Base-by-base conservation (phyloP, 2,329 filamentous ascomycete genomes). In the Lachnellula willkommii region DNA sequence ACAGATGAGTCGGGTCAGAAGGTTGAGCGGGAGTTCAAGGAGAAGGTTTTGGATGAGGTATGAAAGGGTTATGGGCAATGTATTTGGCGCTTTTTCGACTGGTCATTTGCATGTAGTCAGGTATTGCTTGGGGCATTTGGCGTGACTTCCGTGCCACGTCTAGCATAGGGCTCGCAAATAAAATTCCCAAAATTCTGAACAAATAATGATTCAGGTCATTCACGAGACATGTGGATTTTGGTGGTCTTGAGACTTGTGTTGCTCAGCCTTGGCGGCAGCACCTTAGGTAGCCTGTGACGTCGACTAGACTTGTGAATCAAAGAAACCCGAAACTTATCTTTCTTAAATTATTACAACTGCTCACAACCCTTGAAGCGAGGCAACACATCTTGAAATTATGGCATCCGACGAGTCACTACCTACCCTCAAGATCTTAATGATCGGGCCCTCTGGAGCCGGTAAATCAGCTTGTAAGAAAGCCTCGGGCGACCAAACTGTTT, bases 1-100 rank as follows among this genome's bases (percentile, higher is more conserved):
- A 92, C 90, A 70, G 92, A 97, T 75, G 94, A 99, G 79, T 85
- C 91, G 75, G 94, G 94, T 71, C 90, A 96, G 80, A 97, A 96
- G 90, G 90, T 95, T 68, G 94, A 97, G 85, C 83, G 91, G 74
- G 93, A 99, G 80, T 99, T 97, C 89, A 96, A 96, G 89, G 93
- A 99, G 87, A 84, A 83, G 72, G 90, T 96, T 72, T 84, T 96
- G 70, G 90, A 95, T 75, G 85, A 84, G 75, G 94, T 97, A 79
- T 97, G 90, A 91, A 80, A 37, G 60, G 57, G 53, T 45, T 59
- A 50, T 57, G 56, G 48, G 56, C 55, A 60, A 57, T 57, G 61
- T 62, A 55, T 52, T 49, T 54, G 59, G 56, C 63, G 55, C n/a
- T 42, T 63, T 66, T 67, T 68, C 60, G 63, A 67, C 55, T 67